phyloP scores from a whole-genome alignment of 2,329 filamentous ascomycete genomes.

The Fusarium ramigenum region DNA sequence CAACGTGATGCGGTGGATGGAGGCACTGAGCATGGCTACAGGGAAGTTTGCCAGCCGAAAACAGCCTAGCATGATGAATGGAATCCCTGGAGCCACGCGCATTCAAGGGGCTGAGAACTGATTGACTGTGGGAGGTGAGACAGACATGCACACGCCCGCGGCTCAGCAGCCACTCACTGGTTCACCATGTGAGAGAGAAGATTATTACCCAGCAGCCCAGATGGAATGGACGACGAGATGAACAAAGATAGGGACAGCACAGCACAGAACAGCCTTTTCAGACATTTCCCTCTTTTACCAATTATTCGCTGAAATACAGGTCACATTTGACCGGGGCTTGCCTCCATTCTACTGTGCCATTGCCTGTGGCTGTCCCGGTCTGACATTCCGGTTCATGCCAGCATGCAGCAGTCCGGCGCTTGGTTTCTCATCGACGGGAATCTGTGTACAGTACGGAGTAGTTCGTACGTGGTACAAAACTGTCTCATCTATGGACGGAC shows the following conservation, averaged over 20 bases:
- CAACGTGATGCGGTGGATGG: conserved; percentile 45
- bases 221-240: conserved; percentile 19
- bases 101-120: conserved; percentile 41
- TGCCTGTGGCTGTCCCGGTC: background rate
- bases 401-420: conserved; percentile 9
- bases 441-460: background rate
- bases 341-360: background rate
- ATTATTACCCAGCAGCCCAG: background rate
- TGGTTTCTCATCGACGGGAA: conserved; percentile 16
- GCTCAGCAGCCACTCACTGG: conserved; percentile 24
- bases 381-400: conserved; percentile 13
- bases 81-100: conserved; percentile 53
- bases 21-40: conserved; percentile 41
- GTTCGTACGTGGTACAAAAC: background rate
- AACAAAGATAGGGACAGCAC: background rate
- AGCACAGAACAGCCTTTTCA: background rate
- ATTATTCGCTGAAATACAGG: background rate
- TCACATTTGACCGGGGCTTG: background rate
- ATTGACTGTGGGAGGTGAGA: conserved; percentile 20
- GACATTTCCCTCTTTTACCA: background rate
- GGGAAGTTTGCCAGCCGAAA: conserved; percentile 38
- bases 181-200: conserved; percentile 14
- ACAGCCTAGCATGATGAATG: conserved; percentile 36
- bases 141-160: conserved; percentile 26
- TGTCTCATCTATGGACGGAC: conserved; percentile 12